Evolutionary conservation across 768 basidiomycete genomes (phyloP).

Genomic region (Pleurotus eryngii): DNA sequence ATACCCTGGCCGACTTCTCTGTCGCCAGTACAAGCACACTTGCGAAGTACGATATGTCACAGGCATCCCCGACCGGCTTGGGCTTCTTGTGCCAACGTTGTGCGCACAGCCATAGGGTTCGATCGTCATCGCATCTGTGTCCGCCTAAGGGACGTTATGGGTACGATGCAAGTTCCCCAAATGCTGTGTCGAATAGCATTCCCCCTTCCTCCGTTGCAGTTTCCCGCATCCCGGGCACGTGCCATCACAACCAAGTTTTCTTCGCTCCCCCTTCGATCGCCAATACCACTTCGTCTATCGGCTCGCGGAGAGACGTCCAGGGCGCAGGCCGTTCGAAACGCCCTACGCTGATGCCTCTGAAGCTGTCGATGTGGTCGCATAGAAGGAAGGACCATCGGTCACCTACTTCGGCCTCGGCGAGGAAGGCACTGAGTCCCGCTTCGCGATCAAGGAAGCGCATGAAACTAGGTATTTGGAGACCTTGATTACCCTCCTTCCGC

Average conservation of each 20-base stretch:
- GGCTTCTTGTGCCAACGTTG: background rate
- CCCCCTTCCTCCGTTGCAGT: background rate
- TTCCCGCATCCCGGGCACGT: constrained; percentile 3
- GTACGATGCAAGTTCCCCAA: no score
- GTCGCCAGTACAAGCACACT: background rate
- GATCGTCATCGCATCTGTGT: background rate
- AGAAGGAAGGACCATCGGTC: constrained; percentile 5
- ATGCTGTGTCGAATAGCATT: background rate
- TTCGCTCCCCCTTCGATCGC: background rate
- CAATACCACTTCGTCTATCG: background rate
- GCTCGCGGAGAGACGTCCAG: background rate
- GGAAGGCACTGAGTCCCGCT: constrained; percentile 3
- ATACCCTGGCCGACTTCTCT: constrained; percentile 7
- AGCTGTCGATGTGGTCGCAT: constrained; percentile 4
- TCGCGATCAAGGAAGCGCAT: constrained; percentile 2
- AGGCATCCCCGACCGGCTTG: background rate
- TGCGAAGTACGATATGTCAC: background rate
- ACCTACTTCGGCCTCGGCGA: constrained; percentile 2
- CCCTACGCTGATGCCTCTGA: background rate
- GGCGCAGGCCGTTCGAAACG: background rate
- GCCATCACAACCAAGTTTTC: constrained; percentile 2
- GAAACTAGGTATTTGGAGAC: constrained; percentile 3
- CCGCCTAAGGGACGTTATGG: background rate
- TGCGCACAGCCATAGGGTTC: background rate
- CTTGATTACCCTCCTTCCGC: background rate